These are phyloP conservation scores for Syncephalastrum contaminatum DNA, from an alignment of 371 early-diverging fungal genomes.

Conservation along the genomic window DNA sequence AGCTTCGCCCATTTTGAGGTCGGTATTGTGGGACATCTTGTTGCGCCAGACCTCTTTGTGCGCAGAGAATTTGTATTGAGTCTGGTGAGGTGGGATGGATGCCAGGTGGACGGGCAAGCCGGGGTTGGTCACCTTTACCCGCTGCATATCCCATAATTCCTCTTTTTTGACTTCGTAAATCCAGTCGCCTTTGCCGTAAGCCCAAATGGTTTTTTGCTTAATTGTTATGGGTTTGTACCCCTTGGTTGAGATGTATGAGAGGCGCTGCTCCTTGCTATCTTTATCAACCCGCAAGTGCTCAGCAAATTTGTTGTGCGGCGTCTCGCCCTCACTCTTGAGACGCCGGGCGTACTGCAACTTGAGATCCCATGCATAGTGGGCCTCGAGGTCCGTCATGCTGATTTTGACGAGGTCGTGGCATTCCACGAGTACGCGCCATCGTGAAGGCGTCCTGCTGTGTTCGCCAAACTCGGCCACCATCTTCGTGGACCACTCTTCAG, in stretches of 20 bases:
- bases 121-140: slow-evolving; percentile 13
- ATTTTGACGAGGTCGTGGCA: slow-evolving; percentile 28
- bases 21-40: slow-evolving; percentile 37
- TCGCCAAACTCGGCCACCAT: slow-evolving; percentile 13
- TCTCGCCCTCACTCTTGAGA: slow-evolving; percentile 26
- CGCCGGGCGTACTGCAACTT: slow-evolving; percentile 35
- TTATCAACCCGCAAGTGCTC: slow-evolving; percentile 17
- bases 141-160: slow-evolving; percentile 38
- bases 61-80: slow-evolving; percentile 30
- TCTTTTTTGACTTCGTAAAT: slow-evolving; percentile 39
- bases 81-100: slow-evolving; percentile 20
- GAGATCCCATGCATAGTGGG: slow-evolving; percentile 46
- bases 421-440: slow-evolving; percentile 25
- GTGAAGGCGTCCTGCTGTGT: slow-evolving; percentile 4
- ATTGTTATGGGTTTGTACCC: slow-evolving; percentile 27
- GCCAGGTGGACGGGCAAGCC: slow-evolving; percentile 34
- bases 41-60: slow-evolving; percentile 36
- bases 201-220: slow-evolving; percentile 43
- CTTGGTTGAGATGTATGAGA: slow-evolving; percentile 9
- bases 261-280: slow-evolving; percentile 17
- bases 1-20: slow-evolving; percentile 37
- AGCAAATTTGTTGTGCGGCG: slow-evolving; percentile 44
- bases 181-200: slow-evolving; percentile 30
- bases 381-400: slow-evolving; percentile 27
- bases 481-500: slow-evolving; percentile 6